Percentiles rank a stretch among this genome's conserved stretches.
Conservation (phyloP, 768 basidiomycete species). For the Holtermannia corniformis region DNA sequence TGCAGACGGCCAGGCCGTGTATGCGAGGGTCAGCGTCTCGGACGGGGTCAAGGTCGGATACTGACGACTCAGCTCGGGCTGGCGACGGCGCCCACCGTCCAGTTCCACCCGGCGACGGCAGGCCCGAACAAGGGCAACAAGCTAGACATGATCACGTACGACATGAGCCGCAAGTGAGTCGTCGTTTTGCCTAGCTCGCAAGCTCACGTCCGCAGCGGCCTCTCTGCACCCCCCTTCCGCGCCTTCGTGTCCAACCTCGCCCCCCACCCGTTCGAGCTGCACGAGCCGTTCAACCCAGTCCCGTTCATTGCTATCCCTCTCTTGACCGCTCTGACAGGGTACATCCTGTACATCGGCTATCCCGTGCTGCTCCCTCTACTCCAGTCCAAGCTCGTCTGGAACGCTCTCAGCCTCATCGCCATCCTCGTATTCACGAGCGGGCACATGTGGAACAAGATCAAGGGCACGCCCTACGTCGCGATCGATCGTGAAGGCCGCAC, state of each 20-base stretch:
- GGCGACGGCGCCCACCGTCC: conserved; percentile 71
- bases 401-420: conserved; percentile 50
- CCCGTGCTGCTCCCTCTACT: conserved; percentile 30
- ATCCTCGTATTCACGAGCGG: conserved; percentile 82
- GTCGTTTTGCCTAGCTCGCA: not conserved
- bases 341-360: conserved; percentile 46
- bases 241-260: conserved; percentile 64
- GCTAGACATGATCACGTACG: conserved; percentile 56
- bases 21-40: conserved; percentile 65
- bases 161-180: conserved; percentile 35
- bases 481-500: conserved; percentile 50
- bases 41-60: not conserved
- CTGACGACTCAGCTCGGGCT: conserved; percentile 58
- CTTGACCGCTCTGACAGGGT: conserved; percentile 38
- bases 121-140: conserved; percentile 60
- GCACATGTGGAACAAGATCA: conserved; percentile 93
- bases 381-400: conserved; percentile 38
- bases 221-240: conserved; percentile 67
- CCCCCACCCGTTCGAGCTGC: conserved; percentile 64
- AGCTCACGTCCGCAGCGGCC: conserved; percentile 53
- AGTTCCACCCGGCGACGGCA: conserved; percentile 61
- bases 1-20: conserved; percentile 61
- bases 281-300: conserved; percentile 57
- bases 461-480: conserved; percentile 58
- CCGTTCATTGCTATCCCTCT: conserved; percentile 46